These are phyloP conservation scores for Rhododendron vialii DNA, from an alignment of 148 eudicot species.

Conservation along the genomic window DNA sequence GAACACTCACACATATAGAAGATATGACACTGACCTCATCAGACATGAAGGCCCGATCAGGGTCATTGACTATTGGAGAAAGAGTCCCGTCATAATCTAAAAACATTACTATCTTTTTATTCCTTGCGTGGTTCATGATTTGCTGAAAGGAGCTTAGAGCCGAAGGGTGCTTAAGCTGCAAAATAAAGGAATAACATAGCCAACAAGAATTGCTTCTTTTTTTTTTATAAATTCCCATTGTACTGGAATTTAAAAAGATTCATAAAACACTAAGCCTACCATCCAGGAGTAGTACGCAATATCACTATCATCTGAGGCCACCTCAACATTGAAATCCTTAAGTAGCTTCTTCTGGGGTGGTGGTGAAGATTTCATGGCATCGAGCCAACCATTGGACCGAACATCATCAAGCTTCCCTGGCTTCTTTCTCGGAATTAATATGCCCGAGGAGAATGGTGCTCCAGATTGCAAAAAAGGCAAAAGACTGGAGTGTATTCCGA, in stretches of 20 bases:
- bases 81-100: conserved; percentile 92
- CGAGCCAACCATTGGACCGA: conserved; percentile 81
- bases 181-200: background rate
- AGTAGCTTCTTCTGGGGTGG: conserved; percentile 69
- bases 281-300: conserved; percentile 55
- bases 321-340: conserved; percentile 43
- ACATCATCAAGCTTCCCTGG: conserved; percentile 64
- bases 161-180: conserved; percentile 63
- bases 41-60: conserved; percentile 87
- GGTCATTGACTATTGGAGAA: conserved; percentile 83
- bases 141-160: conserved; percentile 56
- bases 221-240: background rate
- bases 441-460: conserved; percentile 38
- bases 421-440: conserved; percentile 52
- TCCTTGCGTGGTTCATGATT: conserved; percentile 36
- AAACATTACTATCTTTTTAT: conserved; percentile 66
- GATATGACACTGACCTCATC: conserved; percentile 36
- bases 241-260: background rate
- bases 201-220: background rate
- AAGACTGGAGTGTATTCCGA: conserved; percentile 42
- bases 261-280: conserved; percentile 29
- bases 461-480: conserved; percentile 45
- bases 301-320: conserved; percentile 54
- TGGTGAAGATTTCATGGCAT: conserved; percentile 83
- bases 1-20: background rate